These are phyloP conservation scores for Rhodamnia argentea DNA, from an alignment of 345 rosid species.

Conservation along the genomic window DNA sequence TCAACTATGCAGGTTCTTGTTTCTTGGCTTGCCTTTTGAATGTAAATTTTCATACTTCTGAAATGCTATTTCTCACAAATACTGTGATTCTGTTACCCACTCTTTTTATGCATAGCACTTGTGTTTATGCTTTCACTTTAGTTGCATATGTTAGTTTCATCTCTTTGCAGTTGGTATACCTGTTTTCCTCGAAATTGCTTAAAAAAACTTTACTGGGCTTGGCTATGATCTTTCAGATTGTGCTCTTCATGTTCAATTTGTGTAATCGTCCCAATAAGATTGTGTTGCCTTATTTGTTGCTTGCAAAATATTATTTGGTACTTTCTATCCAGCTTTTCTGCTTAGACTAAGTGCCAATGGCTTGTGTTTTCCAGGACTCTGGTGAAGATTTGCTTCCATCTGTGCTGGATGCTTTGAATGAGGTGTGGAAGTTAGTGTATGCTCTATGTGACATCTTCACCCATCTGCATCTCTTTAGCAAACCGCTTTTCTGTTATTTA, in stretches of 20 bases:
- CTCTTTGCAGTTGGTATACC: neutral
- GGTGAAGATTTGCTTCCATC: conserved; percentile 74
- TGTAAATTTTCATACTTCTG: neutral
- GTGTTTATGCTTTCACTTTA: neutral
- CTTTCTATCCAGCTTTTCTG: neutral
- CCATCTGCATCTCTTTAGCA: neutral
- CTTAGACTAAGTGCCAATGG: conserved; percentile 5
- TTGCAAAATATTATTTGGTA: neutral
- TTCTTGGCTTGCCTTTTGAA: neutral
- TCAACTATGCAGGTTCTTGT: neutral
- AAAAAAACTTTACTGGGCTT: neutral
- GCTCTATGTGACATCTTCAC: neutral
- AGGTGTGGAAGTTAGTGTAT: conserved; percentile 30
- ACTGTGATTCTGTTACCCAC: neutral
- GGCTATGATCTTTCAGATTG: neutral
- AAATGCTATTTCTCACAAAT: neutral
- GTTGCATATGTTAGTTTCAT: neutral
- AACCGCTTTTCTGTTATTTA: neutral
- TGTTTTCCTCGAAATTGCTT: neutral
- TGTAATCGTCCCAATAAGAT: neutral
- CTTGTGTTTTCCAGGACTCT: conserved; percentile 46
- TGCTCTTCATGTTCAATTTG: neutral
- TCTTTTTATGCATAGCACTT: neutral
- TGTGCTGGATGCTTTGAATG: conserved; percentile 91
- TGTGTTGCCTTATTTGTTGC: neutral